These are phyloP conservation scores for Chenopodium formosanum DNA, from an alignment of 148 eudicot genomes.

Conservation along the genomic window DNA sequence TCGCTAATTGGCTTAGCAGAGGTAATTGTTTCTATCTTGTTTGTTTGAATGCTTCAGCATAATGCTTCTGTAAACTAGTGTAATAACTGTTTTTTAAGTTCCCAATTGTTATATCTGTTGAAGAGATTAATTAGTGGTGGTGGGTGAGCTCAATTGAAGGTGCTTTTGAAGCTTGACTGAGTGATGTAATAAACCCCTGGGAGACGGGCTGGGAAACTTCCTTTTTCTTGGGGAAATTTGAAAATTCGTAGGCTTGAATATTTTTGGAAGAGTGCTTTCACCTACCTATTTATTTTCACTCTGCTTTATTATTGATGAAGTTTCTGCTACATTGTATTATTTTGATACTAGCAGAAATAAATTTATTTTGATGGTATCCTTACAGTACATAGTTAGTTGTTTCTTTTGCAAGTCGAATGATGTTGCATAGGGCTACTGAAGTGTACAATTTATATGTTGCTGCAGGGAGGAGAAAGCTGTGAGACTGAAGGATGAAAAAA, in stretches of 20 bases:
- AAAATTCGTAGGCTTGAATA: neutral
- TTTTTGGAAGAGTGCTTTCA: neutral
- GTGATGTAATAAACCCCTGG: neutral
- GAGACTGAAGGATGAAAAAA: slow-evolving; percentile 54
- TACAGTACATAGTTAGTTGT: neutral
- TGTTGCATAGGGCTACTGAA: no score
- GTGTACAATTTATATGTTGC: neutral
- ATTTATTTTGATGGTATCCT: neutral
- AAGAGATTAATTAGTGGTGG: neutral
- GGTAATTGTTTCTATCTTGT: no score
- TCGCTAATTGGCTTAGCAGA: no score
- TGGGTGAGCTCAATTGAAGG: no score
- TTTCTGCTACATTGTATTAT: neutral
- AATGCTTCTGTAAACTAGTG: neutral
- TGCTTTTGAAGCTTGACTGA: neutral
- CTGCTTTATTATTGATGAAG: no score
- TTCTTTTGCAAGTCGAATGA: neutral
- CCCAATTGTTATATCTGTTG: neutral
- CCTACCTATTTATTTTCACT: neutral
- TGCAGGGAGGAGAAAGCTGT: slow-evolving; percentile 66
- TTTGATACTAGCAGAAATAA: no score
- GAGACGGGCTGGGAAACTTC: neutral
- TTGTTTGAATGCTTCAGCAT: neutral
- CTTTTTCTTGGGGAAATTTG: neutral
- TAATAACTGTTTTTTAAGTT: neutral